These are phyloP conservation scores for Ceratocystis smalleyi DNA, from an alignment of 2,329 filamentous ascomycete genomes.

Conservation along the genomic window DNA sequence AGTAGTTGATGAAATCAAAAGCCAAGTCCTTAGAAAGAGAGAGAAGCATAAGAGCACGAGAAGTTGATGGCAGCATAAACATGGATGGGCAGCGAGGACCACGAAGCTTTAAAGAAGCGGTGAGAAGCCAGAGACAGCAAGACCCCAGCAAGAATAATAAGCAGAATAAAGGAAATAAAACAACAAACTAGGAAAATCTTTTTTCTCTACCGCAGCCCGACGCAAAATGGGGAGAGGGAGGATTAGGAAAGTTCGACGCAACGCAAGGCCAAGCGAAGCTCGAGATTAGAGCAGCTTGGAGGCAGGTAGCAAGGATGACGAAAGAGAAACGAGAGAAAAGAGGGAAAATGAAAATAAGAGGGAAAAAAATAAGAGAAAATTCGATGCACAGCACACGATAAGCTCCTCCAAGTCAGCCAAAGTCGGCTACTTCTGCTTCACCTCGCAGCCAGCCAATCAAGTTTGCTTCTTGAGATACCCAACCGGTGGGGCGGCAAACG, in stretches of 20 bases:
- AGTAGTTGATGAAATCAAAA: neutral
- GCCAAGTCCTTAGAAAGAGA: constrained; percentile 1
- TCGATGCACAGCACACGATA: neutral
- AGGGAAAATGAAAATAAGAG: neutral
- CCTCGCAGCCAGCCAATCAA: neutral
- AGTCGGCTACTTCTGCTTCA: neutral
- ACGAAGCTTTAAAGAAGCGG: constrained; percentile 16
- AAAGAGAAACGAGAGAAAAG: neutral
- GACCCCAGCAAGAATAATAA: constrained; percentile 5
- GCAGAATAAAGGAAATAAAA: constrained; percentile 4
- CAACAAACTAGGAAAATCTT: neutral
- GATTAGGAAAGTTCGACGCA: neutral
- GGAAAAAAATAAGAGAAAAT: neutral
- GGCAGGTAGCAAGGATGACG: neutral
- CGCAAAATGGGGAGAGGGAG: neutral
- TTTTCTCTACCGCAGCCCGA: neutral
- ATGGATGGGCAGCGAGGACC: constrained; percentile 9
- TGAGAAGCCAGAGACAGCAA: constrained; percentile 11
- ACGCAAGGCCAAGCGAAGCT: neutral
- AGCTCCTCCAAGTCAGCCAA: neutral
- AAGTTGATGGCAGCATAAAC: neutral
- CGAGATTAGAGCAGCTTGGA: neutral
- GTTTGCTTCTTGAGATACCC: neutral
- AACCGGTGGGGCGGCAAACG: neutral
- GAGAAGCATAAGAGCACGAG: neutral